Conservation (phyloP, 2,329 filamentous ascomycete species). For the Calonectria leucothoes region DNA sequence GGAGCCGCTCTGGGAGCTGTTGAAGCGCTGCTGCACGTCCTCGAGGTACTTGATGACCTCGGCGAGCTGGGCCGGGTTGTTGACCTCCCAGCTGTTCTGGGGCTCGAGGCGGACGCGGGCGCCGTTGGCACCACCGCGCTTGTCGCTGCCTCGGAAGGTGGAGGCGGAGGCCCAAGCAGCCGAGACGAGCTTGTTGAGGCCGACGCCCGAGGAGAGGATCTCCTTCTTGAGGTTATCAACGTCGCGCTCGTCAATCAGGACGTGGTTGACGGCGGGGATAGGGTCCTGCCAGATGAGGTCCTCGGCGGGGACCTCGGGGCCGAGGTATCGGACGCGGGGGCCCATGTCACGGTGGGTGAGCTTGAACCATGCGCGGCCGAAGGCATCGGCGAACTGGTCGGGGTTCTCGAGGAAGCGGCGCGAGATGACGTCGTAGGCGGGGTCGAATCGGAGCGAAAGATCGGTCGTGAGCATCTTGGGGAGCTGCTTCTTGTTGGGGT, state of each 20-base stretch:
- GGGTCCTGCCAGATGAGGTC: slow-evolving; percentile 81
- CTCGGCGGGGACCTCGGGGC: slow-evolving; percentile 79
- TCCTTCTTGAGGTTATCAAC: slow-evolving; percentile 74
- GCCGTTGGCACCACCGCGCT: slow-evolving; percentile 86
- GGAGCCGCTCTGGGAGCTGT: slow-evolving; percentile 64
- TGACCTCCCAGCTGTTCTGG: slow-evolving; percentile 78
- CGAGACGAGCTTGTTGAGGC: slow-evolving; percentile 70
- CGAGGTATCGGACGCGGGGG: slow-evolving; percentile 76
- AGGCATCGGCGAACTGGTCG: slow-evolving; percentile 75
- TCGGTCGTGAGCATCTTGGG: slow-evolving; percentile 85
- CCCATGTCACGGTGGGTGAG: slow-evolving; percentile 84
- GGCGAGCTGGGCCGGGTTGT: slow-evolving; percentile 76
- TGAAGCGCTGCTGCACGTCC: slow-evolving; percentile 74
- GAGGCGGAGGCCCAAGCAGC: slow-evolving; percentile 78
- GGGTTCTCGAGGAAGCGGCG: slow-evolving; percentile 76
- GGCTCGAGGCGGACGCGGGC: slow-evolving; percentile 80
- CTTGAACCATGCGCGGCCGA: slow-evolving; percentile 85
- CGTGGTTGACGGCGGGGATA: slow-evolving; percentile 69
- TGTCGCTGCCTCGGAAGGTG: slow-evolving; percentile 80
- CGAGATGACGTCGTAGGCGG: slow-evolving; percentile 81
- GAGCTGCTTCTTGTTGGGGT: slow-evolving; percentile 76
- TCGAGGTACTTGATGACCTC: slow-evolving; percentile 73
- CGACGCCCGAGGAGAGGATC: slow-evolving; percentile 69
- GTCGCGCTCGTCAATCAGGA: slow-evolving; percentile 71
- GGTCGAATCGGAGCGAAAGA: slow-evolving; percentile 76